A percentile compares a stretch with the other conserved stretches of the same genome.
Evolutionary conservation across 306 rosid species (phyloP).

Genomic region (Acacia acuminata): DNA sequence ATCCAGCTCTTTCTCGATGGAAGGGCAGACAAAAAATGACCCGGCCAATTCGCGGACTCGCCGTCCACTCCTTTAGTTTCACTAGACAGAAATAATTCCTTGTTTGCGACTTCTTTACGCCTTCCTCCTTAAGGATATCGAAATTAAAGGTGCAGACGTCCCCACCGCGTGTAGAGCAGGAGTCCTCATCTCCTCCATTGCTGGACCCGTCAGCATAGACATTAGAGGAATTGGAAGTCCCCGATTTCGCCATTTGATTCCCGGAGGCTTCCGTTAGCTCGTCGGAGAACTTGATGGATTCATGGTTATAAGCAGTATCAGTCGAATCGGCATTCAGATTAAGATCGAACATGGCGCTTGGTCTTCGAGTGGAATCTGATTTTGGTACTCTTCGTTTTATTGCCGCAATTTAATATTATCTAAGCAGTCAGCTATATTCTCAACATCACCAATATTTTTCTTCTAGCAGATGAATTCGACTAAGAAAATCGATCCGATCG

Average conservation of each 20-base stretch:
- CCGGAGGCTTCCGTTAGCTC: slow-evolving; percentile 61
- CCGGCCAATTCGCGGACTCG: slow-evolving; percentile 48
- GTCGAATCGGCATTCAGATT: slow-evolving; percentile 66
- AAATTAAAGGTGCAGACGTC: slow-evolving; percentile 68
- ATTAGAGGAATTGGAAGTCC: slow-evolving; percentile 89
- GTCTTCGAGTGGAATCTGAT: slow-evolving; percentile 35
- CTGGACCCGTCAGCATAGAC: slow-evolving; percentile 94
- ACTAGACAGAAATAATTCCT: slow-evolving; percentile 72
- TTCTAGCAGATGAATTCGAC: slow-evolving; percentile 15
- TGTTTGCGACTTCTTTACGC: slow-evolving; percentile 47
- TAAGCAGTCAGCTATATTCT: slow-evolving; percentile 23
- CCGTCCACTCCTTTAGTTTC: slow-evolving; percentile 26
- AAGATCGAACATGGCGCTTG: slow-evolving; percentile 74
- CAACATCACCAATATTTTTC: slow-evolving; percentile 34
- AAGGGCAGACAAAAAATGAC: slow-evolving; percentile 49
- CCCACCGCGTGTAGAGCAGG: slow-evolving; percentile 81
- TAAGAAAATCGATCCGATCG: slow-evolving; percentile 29
- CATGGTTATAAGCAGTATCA: slow-evolving; percentile 48
- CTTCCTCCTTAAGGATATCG: slow-evolving; percentile 75
- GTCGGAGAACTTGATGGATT: slow-evolving; percentile 42
- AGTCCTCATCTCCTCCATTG: slow-evolving; percentile 77
- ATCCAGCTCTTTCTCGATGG: slow-evolving; percentile 58
- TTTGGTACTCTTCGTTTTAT: not conserved
- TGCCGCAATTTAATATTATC: not conserved
- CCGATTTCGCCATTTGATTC: slow-evolving; percentile 74